phyloP scores from a whole-genome alignment of 2,329 filamentous ascomycete genomes.

The Penicillium sp. region DNA sequence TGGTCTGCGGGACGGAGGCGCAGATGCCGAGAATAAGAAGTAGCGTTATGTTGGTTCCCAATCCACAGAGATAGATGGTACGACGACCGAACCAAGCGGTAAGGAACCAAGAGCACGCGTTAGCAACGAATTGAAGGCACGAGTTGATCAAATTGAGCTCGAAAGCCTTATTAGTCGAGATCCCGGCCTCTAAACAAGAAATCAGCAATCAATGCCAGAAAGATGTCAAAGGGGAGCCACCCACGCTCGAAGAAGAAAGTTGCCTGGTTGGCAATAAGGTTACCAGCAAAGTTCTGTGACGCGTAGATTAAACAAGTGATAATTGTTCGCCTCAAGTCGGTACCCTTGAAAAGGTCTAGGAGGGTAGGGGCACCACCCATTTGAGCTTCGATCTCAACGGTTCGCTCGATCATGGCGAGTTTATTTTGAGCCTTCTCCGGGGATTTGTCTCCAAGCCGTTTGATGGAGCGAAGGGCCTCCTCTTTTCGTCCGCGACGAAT shows the following conservation, averaged over 20 bases:
- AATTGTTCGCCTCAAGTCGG: slow-evolving; percentile 36
- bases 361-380: slow-evolving; percentile 20
- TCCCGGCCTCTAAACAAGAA: slow-evolving; percentile 25
- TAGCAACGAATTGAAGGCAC: slow-evolving; percentile 44
- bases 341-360: slow-evolving; percentile 27
- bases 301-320: slow-evolving; percentile 35
- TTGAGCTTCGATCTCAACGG: slow-evolving; percentile 40
- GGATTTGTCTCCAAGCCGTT: slow-evolving; percentile 30
- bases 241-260: slow-evolving; percentile 48
- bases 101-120: slow-evolving; percentile 48
- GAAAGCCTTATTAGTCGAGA: slow-evolving; percentile 23
- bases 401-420: slow-evolving; percentile 56
- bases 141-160: slow-evolving; percentile 27
- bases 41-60: slow-evolving; percentile 25
- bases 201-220: slow-evolving; percentile 13
- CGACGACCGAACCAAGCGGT: slow-evolving; percentile 36
- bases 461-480: slow-evolving; percentile 38
- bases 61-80: slow-evolving; percentile 33
- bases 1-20: background rate
- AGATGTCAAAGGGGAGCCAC: slow-evolving; percentile 55
- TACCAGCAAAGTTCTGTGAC: slow-evolving; percentile 26
- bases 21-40: slow-evolving; percentile 28
- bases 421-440: slow-evolving; percentile 44
- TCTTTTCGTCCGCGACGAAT: slow-evolving; percentile 40
- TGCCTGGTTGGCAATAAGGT: slow-evolving; percentile 38